Conservation (phyloP, 495 filamentous ascomycete genomes). For the Hyphodiscus hymeniophilus region DNA sequence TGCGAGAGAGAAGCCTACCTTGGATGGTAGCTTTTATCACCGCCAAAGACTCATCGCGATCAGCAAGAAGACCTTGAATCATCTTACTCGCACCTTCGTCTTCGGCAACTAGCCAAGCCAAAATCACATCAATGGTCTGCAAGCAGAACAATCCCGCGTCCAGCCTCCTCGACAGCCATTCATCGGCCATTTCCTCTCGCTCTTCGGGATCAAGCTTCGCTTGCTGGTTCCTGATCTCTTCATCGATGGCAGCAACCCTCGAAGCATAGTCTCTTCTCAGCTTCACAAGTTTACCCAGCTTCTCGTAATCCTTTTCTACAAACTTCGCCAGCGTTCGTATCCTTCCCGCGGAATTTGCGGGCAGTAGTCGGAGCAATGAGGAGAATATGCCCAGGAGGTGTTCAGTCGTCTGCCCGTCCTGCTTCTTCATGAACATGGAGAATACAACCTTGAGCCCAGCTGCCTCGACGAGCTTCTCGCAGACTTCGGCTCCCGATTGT, state of each 20-base stretch:
- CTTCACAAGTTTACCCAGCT: constrained; percentile 59
- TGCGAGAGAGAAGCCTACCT: constrained; percentile 38
- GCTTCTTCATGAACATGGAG: constrained; percentile 83
- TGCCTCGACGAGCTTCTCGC: constrained; percentile 68
- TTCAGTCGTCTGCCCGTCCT: constrained; percentile 62
- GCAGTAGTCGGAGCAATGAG: constrained; percentile 70
- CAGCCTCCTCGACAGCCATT: constrained; percentile 76
- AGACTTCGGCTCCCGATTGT: constrained; percentile 44
- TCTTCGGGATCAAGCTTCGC: constrained; percentile 37
- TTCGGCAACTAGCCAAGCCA: constrained; percentile 91
- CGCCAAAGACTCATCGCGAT: constrained; percentile 55
- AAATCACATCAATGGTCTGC: constrained; percentile 77
- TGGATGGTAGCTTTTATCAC: constrained; percentile 60
- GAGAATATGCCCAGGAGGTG: constrained; percentile 87
- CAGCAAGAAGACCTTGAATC: constrained; percentile 54
- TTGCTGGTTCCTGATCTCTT: constrained; percentile 54
- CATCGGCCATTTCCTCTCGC: constrained; percentile 57
- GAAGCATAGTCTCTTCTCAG: constrained; percentile 65
- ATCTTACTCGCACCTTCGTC: constrained; percentile 69
- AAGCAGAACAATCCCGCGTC: constrained; percentile 82
- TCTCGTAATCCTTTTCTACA: constrained; percentile 88
- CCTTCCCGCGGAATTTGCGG: constrained; percentile 66
- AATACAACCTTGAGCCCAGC: constrained; percentile 82
- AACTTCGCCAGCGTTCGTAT: constrained; percentile 90
- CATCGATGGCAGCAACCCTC: constrained; percentile 56